phyloP scores from a whole-genome alignment of 2,329 filamentous ascomycete genomes.

The Elsinoe arachidis region DNA sequence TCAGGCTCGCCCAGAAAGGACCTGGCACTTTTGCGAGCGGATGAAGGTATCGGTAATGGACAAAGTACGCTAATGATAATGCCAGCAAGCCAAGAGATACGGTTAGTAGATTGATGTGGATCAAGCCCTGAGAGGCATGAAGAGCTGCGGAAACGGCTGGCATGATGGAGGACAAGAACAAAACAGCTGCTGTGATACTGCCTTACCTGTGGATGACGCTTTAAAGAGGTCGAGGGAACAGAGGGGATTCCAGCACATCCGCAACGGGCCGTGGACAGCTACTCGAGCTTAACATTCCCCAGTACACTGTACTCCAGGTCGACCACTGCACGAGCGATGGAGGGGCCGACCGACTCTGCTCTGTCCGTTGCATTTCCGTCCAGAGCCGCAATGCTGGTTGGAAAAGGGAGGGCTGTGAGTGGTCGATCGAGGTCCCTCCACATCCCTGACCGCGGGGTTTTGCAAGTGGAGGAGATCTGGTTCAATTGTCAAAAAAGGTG shows the following conservation, averaged over 20 bases:
- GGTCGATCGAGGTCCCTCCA: background rate
- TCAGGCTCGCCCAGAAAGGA: slow-evolving; percentile 22
- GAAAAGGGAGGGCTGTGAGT: background rate
- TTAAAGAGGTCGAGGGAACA: background rate
- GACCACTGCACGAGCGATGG: background rate
- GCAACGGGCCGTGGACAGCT: background rate
- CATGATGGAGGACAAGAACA: background rate
- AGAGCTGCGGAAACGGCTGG: slow-evolving; percentile 3
- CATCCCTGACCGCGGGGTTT: background rate
- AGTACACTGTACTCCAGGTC: background rate
- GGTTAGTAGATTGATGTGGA: background rate
- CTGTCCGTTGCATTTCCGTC: background rate
- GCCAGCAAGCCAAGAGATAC: slow-evolving; percentile 8
- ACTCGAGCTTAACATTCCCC: background rate
- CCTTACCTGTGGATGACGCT: too few relatives aligned
- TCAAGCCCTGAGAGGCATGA: slow-evolving; percentile 2
- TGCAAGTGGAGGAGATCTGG: background rate
- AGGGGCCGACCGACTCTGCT: background rate
- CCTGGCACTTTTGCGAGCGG: slow-evolving; percentile 23
- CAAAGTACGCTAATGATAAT: slow-evolving; percentile 16
- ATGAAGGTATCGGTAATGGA: slow-evolving; percentile 22
- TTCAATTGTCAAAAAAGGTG: background rate
- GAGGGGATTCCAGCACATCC: background rate
- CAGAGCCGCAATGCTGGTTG: background rate
- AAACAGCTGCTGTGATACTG: background rate